Conservation (phyloP, 257 asterid species). For the Jaltomata sinuosa region DNA sequence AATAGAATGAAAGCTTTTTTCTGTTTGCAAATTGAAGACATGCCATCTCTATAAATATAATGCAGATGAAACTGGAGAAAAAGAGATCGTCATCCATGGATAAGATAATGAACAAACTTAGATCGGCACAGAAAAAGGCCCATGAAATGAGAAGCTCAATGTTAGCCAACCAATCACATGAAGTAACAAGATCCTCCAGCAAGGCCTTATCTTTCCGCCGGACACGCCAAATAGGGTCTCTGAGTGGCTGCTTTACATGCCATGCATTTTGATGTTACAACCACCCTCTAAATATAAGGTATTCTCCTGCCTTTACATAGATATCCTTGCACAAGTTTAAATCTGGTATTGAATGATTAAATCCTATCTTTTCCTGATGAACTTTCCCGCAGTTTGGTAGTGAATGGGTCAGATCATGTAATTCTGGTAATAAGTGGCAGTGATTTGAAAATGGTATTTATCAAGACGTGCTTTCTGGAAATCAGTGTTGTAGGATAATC, state of each 20-base stretch:
- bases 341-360: neutral
- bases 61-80: constrained; percentile 92
- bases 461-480: neutral
- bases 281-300: constrained; percentile 25
- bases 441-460: neutral
- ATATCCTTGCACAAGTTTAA: neutral
- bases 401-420: neutral
- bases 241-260: constrained; percentile 93
- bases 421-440: neutral
- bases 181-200: constrained; percentile 31
- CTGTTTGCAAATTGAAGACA: neutral
- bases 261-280: constrained; percentile 46
- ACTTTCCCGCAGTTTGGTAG: neutral
- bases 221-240: constrained; percentile 54
- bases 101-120: constrained; percentile 78
- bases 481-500: neutral
- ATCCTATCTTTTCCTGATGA: neutral
- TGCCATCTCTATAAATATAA: constrained; percentile 4
- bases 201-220: constrained; percentile 51
- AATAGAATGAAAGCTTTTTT: neutral
- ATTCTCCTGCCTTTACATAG: neutral
- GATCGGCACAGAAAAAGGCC: constrained; percentile 87
- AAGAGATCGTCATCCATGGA: constrained; percentile 94
- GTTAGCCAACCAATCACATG: constrained; percentile 33
- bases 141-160: constrained; percentile 69